Percentiles rank a stretch among this genome's conserved stretches.
Evolutionary conservation across 257 asterid species (phyloP).

Genomic region (Fraxinus anomala): DNA sequence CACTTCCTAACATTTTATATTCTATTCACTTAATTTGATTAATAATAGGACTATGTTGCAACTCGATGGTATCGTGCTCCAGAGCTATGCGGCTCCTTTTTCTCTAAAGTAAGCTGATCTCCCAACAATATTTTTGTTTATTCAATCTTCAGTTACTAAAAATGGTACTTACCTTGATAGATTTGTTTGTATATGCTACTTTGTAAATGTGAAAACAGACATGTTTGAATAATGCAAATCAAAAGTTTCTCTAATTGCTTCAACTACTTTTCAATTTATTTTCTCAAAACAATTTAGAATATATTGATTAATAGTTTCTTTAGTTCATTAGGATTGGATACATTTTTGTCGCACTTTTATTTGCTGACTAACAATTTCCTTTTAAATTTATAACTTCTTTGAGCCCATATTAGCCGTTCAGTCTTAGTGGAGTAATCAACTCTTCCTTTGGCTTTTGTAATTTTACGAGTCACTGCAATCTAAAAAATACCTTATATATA

Average conservation of each 20-base stretch:
- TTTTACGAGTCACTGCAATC: too few species aligned
- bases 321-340: neutral
- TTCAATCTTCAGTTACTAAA: neutral
- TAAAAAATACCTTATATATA: neutral
- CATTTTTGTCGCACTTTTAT: neutral
- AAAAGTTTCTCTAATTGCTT: neutral
- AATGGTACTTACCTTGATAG: neutral
- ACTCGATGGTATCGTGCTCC: constrained; percentile 99
- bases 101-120: constrained; percentile 75
- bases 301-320: neutral
- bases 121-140: constrained; percentile 1
- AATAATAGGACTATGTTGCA: constrained; percentile 89
- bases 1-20: constrained; percentile 25
- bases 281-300: neutral
- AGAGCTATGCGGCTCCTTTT: constrained; percentile 94
- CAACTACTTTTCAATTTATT: neutral
- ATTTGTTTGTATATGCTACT: neutral
- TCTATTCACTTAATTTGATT: constrained; percentile 17
- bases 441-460: too few species aligned
- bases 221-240: neutral
- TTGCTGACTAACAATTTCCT: too few species aligned
- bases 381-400: too few species aligned
- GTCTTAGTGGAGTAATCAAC: too few species aligned
- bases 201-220: neutral
- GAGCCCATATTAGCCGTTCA: too few species aligned